Base-by-base conservation (phyloP, 108 stramenopile genomes). In the Discostella pseudostelligera region DNA sequence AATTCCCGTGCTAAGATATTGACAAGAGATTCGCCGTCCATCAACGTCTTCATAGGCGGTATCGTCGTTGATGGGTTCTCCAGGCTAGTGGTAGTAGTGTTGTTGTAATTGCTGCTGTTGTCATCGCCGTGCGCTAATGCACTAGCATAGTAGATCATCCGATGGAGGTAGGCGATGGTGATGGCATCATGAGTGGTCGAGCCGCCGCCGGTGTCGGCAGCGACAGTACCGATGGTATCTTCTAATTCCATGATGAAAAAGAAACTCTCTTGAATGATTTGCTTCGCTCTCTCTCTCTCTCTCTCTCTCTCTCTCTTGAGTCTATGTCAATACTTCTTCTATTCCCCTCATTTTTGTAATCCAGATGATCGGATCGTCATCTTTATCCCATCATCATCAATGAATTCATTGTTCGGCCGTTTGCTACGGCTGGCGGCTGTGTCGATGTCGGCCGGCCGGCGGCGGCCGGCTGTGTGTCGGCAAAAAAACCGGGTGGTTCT, bases 1-100 rank as follows among this genome's bases (percentile, higher is more conserved):
- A 78, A 37, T 29, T 24, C 37, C 7, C 54, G 53, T 11, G 77
- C 69, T 20, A 78, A 59, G 6, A 51, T 16, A 39, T 66, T 65
- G 11, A 71, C 60, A 14, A 67, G 60, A 20, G 63, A 48, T 62
- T 77, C 76, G 47, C 76, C 76, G 39, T 54, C 59, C 24, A 19
- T 54, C 11, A n/a, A n/a, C n/a, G n/a, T n/a, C n/a, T n/a, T n/a
- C n/a, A n/a, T n/a, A n/a, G n/a, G n/a, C n/a, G n/a, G n/a, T n/a
- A 44, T 54, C 8, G 21, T 14, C 0, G n/a, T 11, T 7, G 12
- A 24, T 14, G 46, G 20, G 13, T 32, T 28, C 28, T 48, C 22
- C 55, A 39, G n/a, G 10, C 46, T n/a, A 35, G 9, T 17, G 25
- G 29, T 29, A 21, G 42, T 47, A 5, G 3, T 32, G 32, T 32